phyloP scores from a whole-genome alignment of 805 yeast species.

The Candida sanyiensis region DNA sequence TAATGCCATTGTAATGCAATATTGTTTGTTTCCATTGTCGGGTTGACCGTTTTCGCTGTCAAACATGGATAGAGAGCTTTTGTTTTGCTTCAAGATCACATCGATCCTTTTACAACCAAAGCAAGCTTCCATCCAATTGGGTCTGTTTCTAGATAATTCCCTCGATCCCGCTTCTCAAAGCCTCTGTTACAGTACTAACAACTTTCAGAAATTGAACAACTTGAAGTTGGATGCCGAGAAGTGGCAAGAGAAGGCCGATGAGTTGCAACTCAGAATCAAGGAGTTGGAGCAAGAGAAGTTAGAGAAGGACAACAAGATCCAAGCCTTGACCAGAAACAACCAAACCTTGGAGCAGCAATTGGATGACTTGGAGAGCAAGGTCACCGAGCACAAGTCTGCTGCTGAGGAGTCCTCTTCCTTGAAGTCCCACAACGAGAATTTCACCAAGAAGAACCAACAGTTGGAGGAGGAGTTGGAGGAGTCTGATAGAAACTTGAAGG shows the following conservation, averaged over 20 bases:
- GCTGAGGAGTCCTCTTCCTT: conserved; percentile 89
- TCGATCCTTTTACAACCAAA: not conserved
- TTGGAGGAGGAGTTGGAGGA: conserved; percentile 89
- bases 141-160: too few relatives aligned
- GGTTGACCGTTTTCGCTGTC: too few relatives aligned
- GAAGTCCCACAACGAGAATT: conserved; percentile 84
- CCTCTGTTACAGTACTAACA: too few relatives aligned
- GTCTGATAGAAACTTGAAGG: conserved; percentile 85
- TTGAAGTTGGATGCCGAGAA: conserved; percentile 92
- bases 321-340: conserved; percentile 87
- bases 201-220: conserved; percentile 66
- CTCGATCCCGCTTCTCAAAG: too few relatives aligned
- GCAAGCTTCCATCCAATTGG: too few relatives aligned
- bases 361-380: conserved; percentile 65
- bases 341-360: conserved; percentile 78
- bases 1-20: too few relatives aligned
- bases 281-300: conserved; percentile 86
- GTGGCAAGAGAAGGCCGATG: conserved; percentile 97
- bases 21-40: not conserved
- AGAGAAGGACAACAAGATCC: conserved; percentile 93
- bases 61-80: too few relatives aligned
- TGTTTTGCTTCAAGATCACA: conserved; percentile 1
- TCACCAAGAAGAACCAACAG: conserved; percentile 81
- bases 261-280: conserved; percentile 72
- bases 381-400: conserved; percentile 71